Evolutionary conservation across 208 protist species (phyloP).

Genomic region (Herpetomonas samuelpessoai): DNA sequence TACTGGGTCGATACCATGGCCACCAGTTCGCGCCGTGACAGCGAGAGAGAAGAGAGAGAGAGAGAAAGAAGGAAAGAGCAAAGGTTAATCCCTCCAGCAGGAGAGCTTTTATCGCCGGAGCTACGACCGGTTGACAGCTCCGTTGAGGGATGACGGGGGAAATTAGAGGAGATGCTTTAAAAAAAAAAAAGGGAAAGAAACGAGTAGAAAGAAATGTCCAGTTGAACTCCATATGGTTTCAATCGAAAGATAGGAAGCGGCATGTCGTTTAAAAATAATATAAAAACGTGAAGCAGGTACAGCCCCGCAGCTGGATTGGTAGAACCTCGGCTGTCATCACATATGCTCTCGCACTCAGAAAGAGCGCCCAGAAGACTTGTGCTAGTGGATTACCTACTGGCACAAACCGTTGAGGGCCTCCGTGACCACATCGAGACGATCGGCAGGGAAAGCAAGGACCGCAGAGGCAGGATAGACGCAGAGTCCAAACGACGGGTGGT

Average conservation of each 20-base stretch:
- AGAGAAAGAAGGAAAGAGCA: neutral
- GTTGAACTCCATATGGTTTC: neutral
- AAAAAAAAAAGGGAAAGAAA: conserved; percentile 9
- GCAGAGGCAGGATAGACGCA: conserved; percentile 41
- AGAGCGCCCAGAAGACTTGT: too few species aligned
- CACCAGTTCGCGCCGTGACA: too few species aligned
- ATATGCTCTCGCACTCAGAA: too few species aligned
- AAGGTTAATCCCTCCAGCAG: too few species aligned
- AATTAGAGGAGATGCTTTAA: neutral
- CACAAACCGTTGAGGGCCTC: too few species aligned
- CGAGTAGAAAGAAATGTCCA: neutral
- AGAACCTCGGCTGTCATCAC: too few species aligned
- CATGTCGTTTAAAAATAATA: neutral
- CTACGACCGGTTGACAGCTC: too few species aligned
- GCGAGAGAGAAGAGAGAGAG: neutral
- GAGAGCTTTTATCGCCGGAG: too few species aligned
- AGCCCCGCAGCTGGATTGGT: too few species aligned
- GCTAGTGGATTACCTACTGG: too few species aligned
- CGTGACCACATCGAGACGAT: conserved; percentile 13
- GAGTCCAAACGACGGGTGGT: conserved; percentile 39
- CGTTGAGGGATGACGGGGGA: conserved; percentile 5
- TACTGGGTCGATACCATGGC: too few species aligned
- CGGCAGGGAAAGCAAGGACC: conserved; percentile 19
- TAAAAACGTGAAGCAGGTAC: too few species aligned
- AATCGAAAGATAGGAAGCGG: neutral